Base-by-base conservation (phyloP, 768 basidiomycete species). In the Calocybe gangraenosa region DNA sequence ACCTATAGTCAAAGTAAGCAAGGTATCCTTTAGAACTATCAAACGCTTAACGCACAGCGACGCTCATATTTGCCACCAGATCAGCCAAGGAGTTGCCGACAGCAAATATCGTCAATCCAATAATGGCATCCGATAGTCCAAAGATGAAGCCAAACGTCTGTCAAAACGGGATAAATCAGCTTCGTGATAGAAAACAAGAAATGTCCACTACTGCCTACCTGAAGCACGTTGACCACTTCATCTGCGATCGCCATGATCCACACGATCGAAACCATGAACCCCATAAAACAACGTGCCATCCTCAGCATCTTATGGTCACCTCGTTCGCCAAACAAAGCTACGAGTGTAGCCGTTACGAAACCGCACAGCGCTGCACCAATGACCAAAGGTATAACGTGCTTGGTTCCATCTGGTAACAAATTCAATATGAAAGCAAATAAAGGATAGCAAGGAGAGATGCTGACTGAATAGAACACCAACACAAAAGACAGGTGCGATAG, bases 241-340 rank as follows among this genome's bases (percentile, higher is more conserved):
- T 96, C 93, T 1, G 94, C 93, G 38, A 98, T 93, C 5, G 88
- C 92, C 82, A 97, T 94, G 55, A 99, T 97, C 95, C 96, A 99
- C 7, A 97, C 83, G 49, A 97, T 79, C 2, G 92, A 76, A 20
- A 95, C 85, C 17, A 84, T 61, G 67, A 99, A 99, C 0, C 96
- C 95, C 74, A 94, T 84, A 18, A 82, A 85, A 58, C 92, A 95
- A 8, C 93, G 76, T 8, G 77, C 73, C 65, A 92, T 73, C 46
- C 80, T 75, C 37, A 78, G 73, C 11, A 75, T 58, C 4, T 74
- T 70, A 50, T 79, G 73, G 15, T 72, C 68, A 2, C 88, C 85
- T 33, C 76, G 73, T 6, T 75, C 72, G 0, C 77, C 76, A 55
- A 83, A 83, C 0, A 79, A 58, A 4, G 79, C 64, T 2, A 90